These are phyloP conservation scores for Phytophthora sansomeana DNA, from an alignment of 352 stramenopile species.

Conservation along the genomic window DNA sequence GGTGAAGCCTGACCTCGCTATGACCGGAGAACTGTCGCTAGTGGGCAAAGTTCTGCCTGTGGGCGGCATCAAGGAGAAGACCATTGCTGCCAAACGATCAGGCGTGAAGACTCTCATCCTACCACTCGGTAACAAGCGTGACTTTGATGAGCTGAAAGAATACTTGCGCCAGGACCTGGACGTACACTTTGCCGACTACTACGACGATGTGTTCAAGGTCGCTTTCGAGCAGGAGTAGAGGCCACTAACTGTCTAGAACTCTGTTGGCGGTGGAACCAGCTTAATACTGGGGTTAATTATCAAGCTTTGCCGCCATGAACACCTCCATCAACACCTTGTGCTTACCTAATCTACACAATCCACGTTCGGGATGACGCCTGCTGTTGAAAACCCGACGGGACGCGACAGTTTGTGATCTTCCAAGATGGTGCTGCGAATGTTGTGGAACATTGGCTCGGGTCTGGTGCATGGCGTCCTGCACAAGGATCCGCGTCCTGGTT, in stretches of 20 bases:
- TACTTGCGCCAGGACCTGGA: conserved; percentile 97
- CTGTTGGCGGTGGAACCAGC: conserved; percentile 2
- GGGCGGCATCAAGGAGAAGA: conserved; percentile 99
- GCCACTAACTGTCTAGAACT: background rate
- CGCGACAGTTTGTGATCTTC: conserved; percentile 18
- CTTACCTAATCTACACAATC: background rate
- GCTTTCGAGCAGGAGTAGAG: conserved; percentile 85
- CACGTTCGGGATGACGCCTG: too few relatives aligned
- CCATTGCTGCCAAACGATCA: conserved; percentile 96
- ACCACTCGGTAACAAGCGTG: conserved; percentile 94
- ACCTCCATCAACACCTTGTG: background rate
- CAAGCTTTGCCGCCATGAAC: conserved; percentile 1
- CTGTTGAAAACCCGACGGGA: background rate
- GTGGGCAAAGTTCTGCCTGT: conserved; percentile 99
- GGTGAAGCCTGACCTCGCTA: conserved; percentile 96
- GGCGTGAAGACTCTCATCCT: conserved; percentile 96
- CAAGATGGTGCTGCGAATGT: conserved; percentile 74
- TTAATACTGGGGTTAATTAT: conserved; percentile 17
- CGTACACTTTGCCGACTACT: conserved; percentile 97
- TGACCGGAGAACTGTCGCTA: conserved; percentile 97
- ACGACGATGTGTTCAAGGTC: conserved; percentile 96
- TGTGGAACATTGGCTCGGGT: conserved; percentile 79
- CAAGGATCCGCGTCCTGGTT: conserved; percentile 49
- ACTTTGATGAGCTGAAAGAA: conserved; percentile 97
- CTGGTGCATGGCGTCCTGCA: conserved; percentile 65